Conservation (phyloP, 352 stramenopile species). For the Pythium rishiriense region DNA sequence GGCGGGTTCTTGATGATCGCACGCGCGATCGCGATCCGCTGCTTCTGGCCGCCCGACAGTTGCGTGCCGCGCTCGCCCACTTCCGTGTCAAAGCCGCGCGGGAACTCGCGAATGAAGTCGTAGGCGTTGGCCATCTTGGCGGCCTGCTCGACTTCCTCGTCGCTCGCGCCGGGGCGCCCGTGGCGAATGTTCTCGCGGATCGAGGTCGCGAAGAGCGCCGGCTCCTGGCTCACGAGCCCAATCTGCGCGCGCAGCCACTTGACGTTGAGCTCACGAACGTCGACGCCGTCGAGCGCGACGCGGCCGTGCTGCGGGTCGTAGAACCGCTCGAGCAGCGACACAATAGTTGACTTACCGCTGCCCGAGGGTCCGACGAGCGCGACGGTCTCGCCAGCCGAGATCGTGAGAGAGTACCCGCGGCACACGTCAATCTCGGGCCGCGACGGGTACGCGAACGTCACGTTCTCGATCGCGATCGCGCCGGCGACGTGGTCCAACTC, state of each 20-base stretch:
- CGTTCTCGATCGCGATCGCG: slow-evolving; percentile 58
- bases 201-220: slow-evolving; percentile 30
- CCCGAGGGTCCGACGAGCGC: slow-evolving; percentile 40
- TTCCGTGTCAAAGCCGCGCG: slow-evolving; percentile 82
- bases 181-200: slow-evolving; percentile 28
- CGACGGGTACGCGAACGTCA: slow-evolving; percentile 51
- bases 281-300: slow-evolving; percentile 28
- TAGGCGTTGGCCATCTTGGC: slow-evolving; percentile 31
- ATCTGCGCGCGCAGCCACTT: slow-evolving; percentile 73
- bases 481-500: slow-evolving; percentile 38
- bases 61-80: slow-evolving; percentile 89
- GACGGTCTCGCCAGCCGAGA: slow-evolving; percentile 43
- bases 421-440: slow-evolving; percentile 29
- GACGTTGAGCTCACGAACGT: slow-evolving; percentile 66
- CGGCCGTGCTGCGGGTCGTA: slow-evolving; percentile 65
- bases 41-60: slow-evolving; percentile 92
- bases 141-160: slow-evolving; percentile 12
- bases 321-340: slow-evolving; percentile 87
- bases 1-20: slow-evolving; percentile 85
- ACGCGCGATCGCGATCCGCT: slow-evolving; percentile 92
- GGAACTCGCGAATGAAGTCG: slow-evolving; percentile 83
- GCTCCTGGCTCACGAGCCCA: slow-evolving; percentile 90
- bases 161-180: slow-evolving; percentile 1
- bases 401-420: slow-evolving; percentile 24
- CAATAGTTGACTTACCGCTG: slow-evolving; percentile 86